Percentiles rank a stretch among this genome's conserved stretches.
Evolutionary conservation across 768 basidiomycete species (phyloP).

Genomic region (Boletus sensibilis): DNA sequence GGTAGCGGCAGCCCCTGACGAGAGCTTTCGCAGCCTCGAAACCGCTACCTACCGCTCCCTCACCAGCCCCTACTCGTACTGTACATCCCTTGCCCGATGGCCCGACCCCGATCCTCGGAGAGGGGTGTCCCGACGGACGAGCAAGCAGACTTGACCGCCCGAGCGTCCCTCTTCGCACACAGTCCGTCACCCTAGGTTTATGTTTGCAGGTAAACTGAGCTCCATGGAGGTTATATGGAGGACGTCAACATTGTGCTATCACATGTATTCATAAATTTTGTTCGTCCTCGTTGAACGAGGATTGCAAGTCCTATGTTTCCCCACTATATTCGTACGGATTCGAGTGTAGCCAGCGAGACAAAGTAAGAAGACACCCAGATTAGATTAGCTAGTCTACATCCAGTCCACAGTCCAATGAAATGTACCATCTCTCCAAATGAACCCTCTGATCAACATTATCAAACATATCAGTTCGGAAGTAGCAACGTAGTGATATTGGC

Average conservation of each 20-base stretch:
- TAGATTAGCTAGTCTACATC: background rate
- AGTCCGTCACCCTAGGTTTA: too few relatives aligned
- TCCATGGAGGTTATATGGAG: background rate
- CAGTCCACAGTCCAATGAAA: background rate
- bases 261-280: background rate
- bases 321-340: background rate
- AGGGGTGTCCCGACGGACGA: too few relatives aligned
- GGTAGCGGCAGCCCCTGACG: too few relatives aligned
- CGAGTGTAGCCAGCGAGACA: background rate
- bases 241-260: too few relatives aligned
- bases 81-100: too few relatives aligned
- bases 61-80: too few relatives aligned
- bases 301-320: background rate
- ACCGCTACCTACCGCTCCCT: too few relatives aligned
- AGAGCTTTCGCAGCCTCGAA: too few relatives aligned
- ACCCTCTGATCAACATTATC: too few relatives aligned
- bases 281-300: background rate
- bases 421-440: background rate
- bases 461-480: slow-evolving; percentile 11
- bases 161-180: too few relatives aligned
- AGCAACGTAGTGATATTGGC: slow-evolving; percentile 18
- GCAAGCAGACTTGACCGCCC: too few relatives aligned
- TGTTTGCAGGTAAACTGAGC: slow-evolving; percentile 15
- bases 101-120: too few relatives aligned
- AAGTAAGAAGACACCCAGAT: background rate